Percentiles rank a stretch among this genome's conserved stretches.
Conservation (phyloP, 2,329 filamentous ascomycete genomes). For the Dactylellina sp. region DNA sequence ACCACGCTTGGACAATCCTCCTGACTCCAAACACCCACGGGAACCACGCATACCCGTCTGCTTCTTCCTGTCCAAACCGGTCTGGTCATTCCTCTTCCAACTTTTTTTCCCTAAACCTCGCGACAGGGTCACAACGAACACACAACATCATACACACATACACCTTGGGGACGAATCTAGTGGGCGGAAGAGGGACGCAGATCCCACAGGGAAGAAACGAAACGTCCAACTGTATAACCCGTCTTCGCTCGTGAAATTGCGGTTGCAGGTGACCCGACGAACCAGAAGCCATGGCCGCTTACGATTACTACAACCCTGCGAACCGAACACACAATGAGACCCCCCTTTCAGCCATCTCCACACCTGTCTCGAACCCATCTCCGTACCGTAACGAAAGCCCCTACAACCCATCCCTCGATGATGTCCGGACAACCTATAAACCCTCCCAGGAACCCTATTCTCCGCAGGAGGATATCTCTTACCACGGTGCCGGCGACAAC, state of each 20-base stretch:
- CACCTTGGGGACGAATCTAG: background rate
- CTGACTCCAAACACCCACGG: slow-evolving; percentile 39
- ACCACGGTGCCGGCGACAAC: slow-evolving; percentile 21
- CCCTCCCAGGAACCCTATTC: slow-evolving; percentile 47
- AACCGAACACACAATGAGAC: slow-evolving; percentile 38
- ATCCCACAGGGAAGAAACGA: slow-evolving; percentile 7
- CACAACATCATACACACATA: background rate
- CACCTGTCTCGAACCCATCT: slow-evolving; percentile 21
- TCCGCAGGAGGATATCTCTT: slow-evolving; percentile 38
- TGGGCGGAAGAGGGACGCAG: background rate
- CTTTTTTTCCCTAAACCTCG: slow-evolving; percentile 10
- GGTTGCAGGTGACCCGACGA: slow-evolving; percentile 32
- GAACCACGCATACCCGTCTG: slow-evolving; percentile 39
- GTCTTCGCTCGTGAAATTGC: slow-evolving; percentile 21
- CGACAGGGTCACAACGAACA: slow-evolving; percentile 32
- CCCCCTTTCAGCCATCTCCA: slow-evolving; percentile 47
- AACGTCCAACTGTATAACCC: slow-evolving; percentile 9
- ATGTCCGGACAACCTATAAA: slow-evolving; percentile 54
- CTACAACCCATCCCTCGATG: slow-evolving; percentile 55
- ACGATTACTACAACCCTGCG: slow-evolving; percentile 64
- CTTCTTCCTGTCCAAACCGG: slow-evolving; percentile 24
- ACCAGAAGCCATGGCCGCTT: slow-evolving; percentile 58
- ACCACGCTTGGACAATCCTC: slow-evolving; percentile 35
- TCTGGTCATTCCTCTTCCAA: slow-evolving; percentile 26
- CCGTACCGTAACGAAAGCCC: slow-evolving; percentile 30